Evolutionary conservation across 306 rosid species (phyloP), one percentile per base, ranked within the genome.

Genomic region (Quercus mongolica): DNA sequence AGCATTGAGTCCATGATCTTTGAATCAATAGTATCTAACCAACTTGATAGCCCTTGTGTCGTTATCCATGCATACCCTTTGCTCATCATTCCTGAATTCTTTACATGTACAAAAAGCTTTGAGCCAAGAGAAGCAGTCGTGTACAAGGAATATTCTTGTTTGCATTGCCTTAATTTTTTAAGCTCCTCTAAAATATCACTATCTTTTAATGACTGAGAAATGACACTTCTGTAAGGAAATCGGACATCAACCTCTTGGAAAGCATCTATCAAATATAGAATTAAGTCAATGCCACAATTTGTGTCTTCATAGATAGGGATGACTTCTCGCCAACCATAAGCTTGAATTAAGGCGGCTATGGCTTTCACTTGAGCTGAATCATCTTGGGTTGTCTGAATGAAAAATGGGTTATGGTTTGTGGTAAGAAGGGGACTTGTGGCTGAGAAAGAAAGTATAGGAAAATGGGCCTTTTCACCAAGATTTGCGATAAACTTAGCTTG

Each of bases 341-440:
- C 11, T 52, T 81, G 19, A 70, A 84, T 56, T 26, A 87, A 64
- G 38, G 85, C 56, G 0, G 74, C 69, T 26, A 87, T 64, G 28
- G 88, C 80, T 52, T 79, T 13, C 0, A 79, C 81, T 5, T 79
- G 88, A 33, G 68, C 57, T n/a, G 4, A 28, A n/a, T 83, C 82
- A 44, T 74, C 76, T 33, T 78, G 86, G 17, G 74, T 74, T 20
- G 86, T 76, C 4, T 86, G 69, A 26, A 85, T 30, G 67, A 85
- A 85, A 59, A 23, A 76, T 3, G 70, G 83, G 79, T 52, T 75
- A 1, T 21, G 84, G 9, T 73, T 61, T 25, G 82, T 84, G 13
- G 86, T 76, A 52, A 85, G 75, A 6, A 81, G 72, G 15, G 82
- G 88, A 57, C 88, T 85, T 38, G 81, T 81, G 17, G 88, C 79